Percentiles rank a stretch among this genome's conserved stretches.
phyloP scores from a whole-genome alignment of 805 yeast species.

The Starmerella geochares region DNA sequence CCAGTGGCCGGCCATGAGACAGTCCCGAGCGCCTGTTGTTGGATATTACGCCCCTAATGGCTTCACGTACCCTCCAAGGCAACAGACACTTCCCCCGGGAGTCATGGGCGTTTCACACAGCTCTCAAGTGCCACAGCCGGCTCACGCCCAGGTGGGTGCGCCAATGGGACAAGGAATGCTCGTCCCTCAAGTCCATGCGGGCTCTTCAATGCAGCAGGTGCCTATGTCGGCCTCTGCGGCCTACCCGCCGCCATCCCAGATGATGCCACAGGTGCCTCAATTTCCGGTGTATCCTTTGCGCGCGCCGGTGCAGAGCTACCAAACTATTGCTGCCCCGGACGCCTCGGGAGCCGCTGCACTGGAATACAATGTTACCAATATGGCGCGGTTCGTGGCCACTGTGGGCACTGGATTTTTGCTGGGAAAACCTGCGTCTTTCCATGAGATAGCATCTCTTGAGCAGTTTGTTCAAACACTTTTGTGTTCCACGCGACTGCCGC shows the following conservation, averaged over 20 bases:
- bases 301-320: conserved; percentile 14
- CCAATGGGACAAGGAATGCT: background rate
- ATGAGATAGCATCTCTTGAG: conserved; percentile 10
- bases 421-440: background rate
- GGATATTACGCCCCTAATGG: background rate
- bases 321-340: conserved; percentile 15
- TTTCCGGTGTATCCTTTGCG: conserved; percentile 15
- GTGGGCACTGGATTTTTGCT: conserved; percentile 15
- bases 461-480: conserved; percentile 55
- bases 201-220: background rate
- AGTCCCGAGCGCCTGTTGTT: conserved; percentile 1
- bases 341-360: conserved; percentile 14
- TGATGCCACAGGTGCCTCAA: conserved; percentile 13
- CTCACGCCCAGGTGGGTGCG: background rate
- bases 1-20: conserved; percentile 8
- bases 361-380: conserved; percentile 69
- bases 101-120: background rate
- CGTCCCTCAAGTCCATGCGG: background rate
- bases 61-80: background rate
- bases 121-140: background rate
- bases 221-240: background rate
- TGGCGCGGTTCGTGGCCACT: conserved; percentile 74
- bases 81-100: background rate
- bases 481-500: conserved; percentile 79
- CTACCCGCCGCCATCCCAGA: background rate